A percentile compares a stretch with the other conserved stretches of the same genome.
Evolutionary conservation across 257 asterid genomes (phyloP).

Genomic region (Scutellaria barbata): DNA sequence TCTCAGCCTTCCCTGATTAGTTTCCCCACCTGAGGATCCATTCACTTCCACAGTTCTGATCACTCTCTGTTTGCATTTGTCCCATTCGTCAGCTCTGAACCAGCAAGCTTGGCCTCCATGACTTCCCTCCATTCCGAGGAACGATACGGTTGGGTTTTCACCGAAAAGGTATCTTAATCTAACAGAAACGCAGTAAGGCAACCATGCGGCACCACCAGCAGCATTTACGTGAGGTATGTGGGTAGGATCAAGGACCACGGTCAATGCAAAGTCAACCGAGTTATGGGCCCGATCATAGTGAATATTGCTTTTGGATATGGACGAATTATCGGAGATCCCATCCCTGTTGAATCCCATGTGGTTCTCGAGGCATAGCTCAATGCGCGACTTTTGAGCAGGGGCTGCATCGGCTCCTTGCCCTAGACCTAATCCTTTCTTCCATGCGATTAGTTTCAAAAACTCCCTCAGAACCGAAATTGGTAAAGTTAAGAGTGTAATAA

Average conservation of each 20-base stretch:
- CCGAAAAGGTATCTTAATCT: constrained; percentile 79
- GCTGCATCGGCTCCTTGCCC: constrained; percentile 75
- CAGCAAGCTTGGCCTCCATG: constrained; percentile 99
- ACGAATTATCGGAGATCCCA: constrained; percentile 57
- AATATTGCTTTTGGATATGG: constrained; percentile 81
- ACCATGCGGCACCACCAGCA: constrained; percentile 99
- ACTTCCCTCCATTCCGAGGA: constrained; percentile 98
- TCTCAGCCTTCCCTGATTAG: constrained; percentile 85
- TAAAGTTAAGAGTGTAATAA: constrained; percentile 87
- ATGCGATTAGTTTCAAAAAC: constrained; percentile 91
- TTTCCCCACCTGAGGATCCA: constrained; percentile 71
- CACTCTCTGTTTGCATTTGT: constrained; percentile 82
- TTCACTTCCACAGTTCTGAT: constrained; percentile 67
- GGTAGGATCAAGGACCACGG: constrained; percentile 89
- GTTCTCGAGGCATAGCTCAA: constrained; percentile 92
- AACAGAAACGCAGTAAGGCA: constrained; percentile 93
- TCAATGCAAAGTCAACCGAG: constrained; percentile 91
- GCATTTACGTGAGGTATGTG: constrained; percentile 93
- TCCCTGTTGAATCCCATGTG: constrained; percentile 73
- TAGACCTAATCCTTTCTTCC: constrained; percentile 95
- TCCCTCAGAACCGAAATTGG: constrained; percentile 95
- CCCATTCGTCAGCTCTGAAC: constrained; percentile 87
- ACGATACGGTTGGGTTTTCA: constrained; percentile 70
- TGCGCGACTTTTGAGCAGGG: constrained; percentile 93
- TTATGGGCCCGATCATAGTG: constrained; percentile 80